These are phyloP conservation scores for Prunus yedoensis DNA, from an alignment of 331 rosid genomes.

Conservation along the genomic window DNA sequence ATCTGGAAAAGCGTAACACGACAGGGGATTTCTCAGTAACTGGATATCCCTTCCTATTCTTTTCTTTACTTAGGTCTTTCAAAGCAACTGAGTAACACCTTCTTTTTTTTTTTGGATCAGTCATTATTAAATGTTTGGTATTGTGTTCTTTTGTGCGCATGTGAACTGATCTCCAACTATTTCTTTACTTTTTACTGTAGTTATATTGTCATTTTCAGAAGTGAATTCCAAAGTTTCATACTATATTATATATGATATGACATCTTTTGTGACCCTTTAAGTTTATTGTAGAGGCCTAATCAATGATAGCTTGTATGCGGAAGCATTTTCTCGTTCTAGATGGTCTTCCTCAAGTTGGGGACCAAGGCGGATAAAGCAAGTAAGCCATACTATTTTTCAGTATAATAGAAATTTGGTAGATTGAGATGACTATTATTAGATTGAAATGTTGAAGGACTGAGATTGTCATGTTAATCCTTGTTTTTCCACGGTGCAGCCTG, in stretches of 20 bases:
- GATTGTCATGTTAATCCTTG: neutral
- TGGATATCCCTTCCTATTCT: neutral
- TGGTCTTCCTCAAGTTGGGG: constrained; percentile 96
- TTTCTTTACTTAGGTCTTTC: neutral
- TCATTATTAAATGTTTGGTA: neutral
- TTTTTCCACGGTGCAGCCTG: neutral
- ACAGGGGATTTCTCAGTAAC: neutral
- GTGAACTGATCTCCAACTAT: constrained; percentile 5
- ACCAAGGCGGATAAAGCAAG: constrained; percentile 79
- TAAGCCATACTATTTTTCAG: constrained; percentile 28
- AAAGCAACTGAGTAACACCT: too few relatives aligned
- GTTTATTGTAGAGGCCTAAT: constrained; percentile 67
- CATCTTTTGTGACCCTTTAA: neutral
- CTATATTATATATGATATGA: neutral
- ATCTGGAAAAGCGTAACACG: neutral
- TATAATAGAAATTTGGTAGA: neutral
- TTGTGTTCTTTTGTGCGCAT: neutral
- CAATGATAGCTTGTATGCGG: constrained; percentile 84
- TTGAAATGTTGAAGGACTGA: neutral
- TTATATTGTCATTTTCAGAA: neutral
- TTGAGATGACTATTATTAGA: neutral
- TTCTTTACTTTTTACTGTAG: neutral
- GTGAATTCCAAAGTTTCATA: neutral
- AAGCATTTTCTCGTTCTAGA: constrained; percentile 75
- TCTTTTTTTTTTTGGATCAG: neutral